These are phyloP conservation scores for Carex scoparia DNA, from an alignment of 176 grass and related monocot genomes.

Conservation along the genomic window DNA sequence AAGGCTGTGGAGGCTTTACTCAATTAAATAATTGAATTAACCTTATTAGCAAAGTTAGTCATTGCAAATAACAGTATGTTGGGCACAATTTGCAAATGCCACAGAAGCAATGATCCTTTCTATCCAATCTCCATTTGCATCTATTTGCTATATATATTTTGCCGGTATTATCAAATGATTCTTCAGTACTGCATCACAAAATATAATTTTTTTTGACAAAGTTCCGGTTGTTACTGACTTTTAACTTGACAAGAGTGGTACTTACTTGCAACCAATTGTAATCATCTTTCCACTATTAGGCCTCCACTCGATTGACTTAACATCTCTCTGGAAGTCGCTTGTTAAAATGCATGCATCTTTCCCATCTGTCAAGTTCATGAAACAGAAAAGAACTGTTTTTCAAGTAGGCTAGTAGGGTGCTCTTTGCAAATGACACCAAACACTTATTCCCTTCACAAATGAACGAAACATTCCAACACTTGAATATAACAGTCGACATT, in stretches of 20 bases:
- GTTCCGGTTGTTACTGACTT: background rate
- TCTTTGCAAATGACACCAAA: background rate
- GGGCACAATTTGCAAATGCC: background rate
- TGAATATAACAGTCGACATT: background rate
- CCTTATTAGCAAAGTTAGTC: background rate
- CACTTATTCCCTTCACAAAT: background rate
- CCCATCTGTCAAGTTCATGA: constrained; percentile 37
- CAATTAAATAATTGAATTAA: background rate
- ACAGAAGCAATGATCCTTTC: background rate
- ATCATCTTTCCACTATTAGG: constrained; percentile 95
- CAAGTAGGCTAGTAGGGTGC: background rate
- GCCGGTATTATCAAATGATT: background rate
- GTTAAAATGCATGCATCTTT: constrained; percentile 82
- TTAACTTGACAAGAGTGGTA: background rate
- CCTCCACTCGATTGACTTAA: constrained; percentile 82
- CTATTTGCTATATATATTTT: background rate
- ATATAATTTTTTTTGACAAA: background rate
- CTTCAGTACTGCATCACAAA: background rate
- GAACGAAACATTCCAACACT: background rate
- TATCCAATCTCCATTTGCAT: background rate
- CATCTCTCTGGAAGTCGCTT: constrained; percentile 61
- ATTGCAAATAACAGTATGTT: background rate
- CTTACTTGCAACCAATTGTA: constrained; percentile 79
- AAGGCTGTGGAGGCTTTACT: background rate
- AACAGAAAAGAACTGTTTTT: constrained; percentile 9